Evolutionary conservation across 805 yeast species (phyloP).

Genomic region (Suhomyces canberraensis): DNA sequence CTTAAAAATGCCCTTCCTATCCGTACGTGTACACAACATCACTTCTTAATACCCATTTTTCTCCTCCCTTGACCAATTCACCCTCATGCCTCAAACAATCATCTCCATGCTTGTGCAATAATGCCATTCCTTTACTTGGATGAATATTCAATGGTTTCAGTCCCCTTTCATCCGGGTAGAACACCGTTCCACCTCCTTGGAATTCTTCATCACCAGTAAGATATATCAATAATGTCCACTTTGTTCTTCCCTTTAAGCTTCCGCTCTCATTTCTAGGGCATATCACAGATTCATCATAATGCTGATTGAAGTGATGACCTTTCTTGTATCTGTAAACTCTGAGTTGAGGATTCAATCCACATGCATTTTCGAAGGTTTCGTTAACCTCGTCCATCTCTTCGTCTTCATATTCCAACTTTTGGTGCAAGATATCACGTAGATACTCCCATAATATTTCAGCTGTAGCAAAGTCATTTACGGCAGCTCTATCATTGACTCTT

Average conservation of each 20-base stretch:
- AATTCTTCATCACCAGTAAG: slow-evolving; percentile 56
- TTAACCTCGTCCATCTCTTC: slow-evolving; percentile 21
- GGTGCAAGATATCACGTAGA: slow-evolving; percentile 28
- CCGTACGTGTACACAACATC: slow-evolving; percentile 47
- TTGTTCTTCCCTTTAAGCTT: slow-evolving; percentile 37
- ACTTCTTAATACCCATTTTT: slow-evolving; percentile 61
- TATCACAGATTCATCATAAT: slow-evolving; percentile 56
- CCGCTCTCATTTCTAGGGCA: slow-evolving; percentile 25
- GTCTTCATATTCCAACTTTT: slow-evolving; percentile 25
- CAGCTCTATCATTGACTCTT: slow-evolving; percentile 51
- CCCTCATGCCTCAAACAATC: slow-evolving; percentile 63
- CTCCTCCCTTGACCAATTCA: slow-evolving; percentile 47
- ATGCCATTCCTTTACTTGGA: slow-evolving; percentile 54
- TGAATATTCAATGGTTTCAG: slow-evolving; percentile 33
- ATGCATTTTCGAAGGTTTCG: slow-evolving; percentile 34
- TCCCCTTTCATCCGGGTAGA: slow-evolving; percentile 33
- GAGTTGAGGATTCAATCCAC: slow-evolving; percentile 53
- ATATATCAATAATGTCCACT: slow-evolving; percentile 59
- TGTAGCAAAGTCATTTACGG: slow-evolving; percentile 38
- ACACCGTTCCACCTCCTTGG: slow-evolving; percentile 58
- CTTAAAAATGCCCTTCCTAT: no score
- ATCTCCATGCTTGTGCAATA: slow-evolving; percentile 64
- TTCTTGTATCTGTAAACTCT: slow-evolving; percentile 52
- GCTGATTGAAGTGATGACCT: slow-evolving; percentile 60
- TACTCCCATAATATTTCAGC: slow-evolving; percentile 42